Percentiles rank a stretch among this genome's conserved stretches.
phyloP scores from a whole-genome alignment of 139 green algal species.

The Zygnema circumcarinatum region DNA sequence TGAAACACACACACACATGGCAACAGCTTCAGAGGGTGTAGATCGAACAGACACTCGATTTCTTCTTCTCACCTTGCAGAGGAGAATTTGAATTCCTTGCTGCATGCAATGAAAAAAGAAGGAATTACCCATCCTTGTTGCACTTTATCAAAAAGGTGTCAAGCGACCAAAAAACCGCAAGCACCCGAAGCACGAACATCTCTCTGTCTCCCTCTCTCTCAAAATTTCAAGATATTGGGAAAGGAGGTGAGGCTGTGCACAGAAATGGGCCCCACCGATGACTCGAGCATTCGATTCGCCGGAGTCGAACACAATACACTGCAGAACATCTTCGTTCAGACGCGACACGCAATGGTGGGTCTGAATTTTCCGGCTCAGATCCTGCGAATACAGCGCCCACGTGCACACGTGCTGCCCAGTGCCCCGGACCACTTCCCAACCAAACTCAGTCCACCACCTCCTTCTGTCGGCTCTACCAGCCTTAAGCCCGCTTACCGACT shows the following conservation, averaged over 20 bases:
- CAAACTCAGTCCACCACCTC: neutral
- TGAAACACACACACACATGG: neutral
- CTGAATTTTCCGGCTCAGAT: constrained; percentile 46
- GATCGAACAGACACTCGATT: too few species aligned
- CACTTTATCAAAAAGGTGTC: too few species aligned
- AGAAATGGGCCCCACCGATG: constrained; percentile 36
- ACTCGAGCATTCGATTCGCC: constrained; percentile 39
- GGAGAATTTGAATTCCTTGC: too few species aligned
- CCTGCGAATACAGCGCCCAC: constrained; percentile 44
- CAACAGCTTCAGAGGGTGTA: too few species aligned
- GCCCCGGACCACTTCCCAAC: neutral
- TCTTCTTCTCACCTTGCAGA: too few species aligned
- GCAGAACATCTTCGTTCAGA: constrained; percentile 53
- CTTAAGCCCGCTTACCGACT: neutral
- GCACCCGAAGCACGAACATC: too few species aligned
- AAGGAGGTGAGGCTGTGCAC: too few species aligned
- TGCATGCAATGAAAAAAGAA: too few species aligned
- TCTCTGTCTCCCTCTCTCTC: too few species aligned
- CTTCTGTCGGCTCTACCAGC: neutral
- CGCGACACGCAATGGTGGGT: constrained; percentile 36
- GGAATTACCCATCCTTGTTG: too few species aligned
- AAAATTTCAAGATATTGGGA: too few species aligned
- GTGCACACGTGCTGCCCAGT: constrained; percentile 46
- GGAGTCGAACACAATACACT: constrained; percentile 49
- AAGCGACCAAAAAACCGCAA: too few species aligned